Conservation (phyloP, 225 moss, liverwort and hornwort genomes). For the Sphagnum tenellum region DNA sequence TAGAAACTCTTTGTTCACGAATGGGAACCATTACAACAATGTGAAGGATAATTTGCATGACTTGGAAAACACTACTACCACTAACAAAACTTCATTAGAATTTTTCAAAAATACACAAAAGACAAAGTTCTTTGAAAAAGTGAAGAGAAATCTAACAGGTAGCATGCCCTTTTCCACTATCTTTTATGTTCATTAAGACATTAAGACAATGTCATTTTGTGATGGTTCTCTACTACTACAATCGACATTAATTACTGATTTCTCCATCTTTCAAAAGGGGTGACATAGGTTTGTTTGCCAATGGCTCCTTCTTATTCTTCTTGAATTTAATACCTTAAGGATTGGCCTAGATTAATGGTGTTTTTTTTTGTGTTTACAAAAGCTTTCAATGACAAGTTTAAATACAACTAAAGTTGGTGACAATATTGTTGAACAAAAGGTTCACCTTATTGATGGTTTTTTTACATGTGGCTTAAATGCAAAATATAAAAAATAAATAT, state of each 20-base stretch:
- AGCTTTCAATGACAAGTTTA: constrained; percentile 32
- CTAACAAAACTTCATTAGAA: constrained; percentile 89
- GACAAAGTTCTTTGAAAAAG: constrained; percentile 92
- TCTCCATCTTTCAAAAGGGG: too few species aligned
- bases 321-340: too few species aligned
- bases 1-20: constrained; percentile 49
- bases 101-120: constrained; percentile 94
- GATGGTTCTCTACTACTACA: too few species aligned
- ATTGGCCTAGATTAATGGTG: not conserved
- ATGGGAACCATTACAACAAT: constrained; percentile 88
- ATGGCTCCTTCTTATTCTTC: not conserved
- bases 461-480: too few species aligned
- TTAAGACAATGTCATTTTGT: too few species aligned
- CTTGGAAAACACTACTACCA: constrained; percentile 76
- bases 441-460: too few species aligned
- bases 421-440: too few species aligned
- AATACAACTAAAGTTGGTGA: constrained; percentile 22
- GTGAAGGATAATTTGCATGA: constrained; percentile 92
- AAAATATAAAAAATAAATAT: too few species aligned
- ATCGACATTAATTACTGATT: too few species aligned
- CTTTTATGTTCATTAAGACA: too few species aligned
- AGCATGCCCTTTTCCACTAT: too few species aligned
- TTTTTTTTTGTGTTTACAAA: constrained; percentile 21
- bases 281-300: too few species aligned
- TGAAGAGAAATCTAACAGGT: constrained; percentile 95